Base-by-base conservation (phyloP, 2,329 filamentous ascomycete species). In the Lecanoromycetidae sp. region DNA sequence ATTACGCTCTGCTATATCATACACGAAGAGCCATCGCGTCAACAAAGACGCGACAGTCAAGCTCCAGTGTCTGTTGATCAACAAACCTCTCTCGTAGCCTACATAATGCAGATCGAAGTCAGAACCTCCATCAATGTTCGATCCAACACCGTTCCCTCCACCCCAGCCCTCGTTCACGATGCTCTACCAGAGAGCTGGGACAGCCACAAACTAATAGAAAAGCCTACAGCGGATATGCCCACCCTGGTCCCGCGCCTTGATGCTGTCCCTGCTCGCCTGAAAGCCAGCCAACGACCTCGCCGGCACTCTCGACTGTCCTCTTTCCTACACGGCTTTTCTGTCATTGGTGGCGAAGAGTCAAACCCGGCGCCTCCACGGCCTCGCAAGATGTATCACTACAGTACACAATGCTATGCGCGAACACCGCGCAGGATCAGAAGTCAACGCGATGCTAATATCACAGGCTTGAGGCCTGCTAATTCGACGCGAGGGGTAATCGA, bases 401-500 rank as follows among this genome's bases (percentile, higher is more conserved):
- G 34, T 17, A 43, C 44, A 6, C 17, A 32, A 25, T 43, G 44
- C 40, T 36, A 36, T 23, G 34, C 38, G 22, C 25, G n/a, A 20
- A 43, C 33, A 15, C 44, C 23, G 39, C 27, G 38, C 26, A 33
- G 36, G 35, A 20, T 25, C 22, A 39, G 9, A 20, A 33, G 20
- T 23, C 23, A 20, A 17, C 12, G 15, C 23, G 34, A 44, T 17
- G 27, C 46, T n/a, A n/a, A n/a, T n/a, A n/a, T n/a, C 22, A 23
- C 46, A 22, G 41, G 40, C 9, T 12, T 50, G 9, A 40, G 58
- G 46, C 56, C 57, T 8, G 45, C 47, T 17, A 38, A 47, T 4
- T 59, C 58, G 8, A 57, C 55, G 25, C 52, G 55, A 15, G 56
- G 57, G 12, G 44, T 58, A 26, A 57, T 59, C 30, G 56, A 58